Base-by-base conservation (phyloP, 768 basidiomycete species). In the Hericium alpestre region DNA sequence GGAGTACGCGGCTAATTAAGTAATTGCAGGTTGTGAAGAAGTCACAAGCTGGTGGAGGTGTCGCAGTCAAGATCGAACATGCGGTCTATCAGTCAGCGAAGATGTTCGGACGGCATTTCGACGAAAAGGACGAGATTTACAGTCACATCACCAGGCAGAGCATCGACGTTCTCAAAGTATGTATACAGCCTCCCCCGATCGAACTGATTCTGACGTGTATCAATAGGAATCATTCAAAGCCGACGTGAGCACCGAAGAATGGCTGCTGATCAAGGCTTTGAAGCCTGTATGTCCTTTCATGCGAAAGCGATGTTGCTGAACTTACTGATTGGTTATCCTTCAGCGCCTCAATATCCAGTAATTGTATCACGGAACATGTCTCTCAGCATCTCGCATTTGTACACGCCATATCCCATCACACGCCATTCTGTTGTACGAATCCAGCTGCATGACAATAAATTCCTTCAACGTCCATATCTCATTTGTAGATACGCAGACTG, bases 1-100 rank as follows among this genome's bases (percentile, higher is more conserved):
- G 15, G 25, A 22, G 11, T 27, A 12, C 6, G 38, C 15, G 46
- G 37, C 63, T 50, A 27, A 50, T 49, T 59, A 11, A n/a, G 2
- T 22, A 32, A 48, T 27, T 55, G 18, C 64, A 92, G 90, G 76
- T 91, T 25, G 81, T 98, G 64, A 98, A 96, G 76, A 94, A 91
- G 72, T 77, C 84, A 2, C 93, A 97, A 70, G 84, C 90, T n/a
- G 95, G 93, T 65, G 94, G 80, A 51, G 95, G 96, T 66, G 94
- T 97, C 13, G 95, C 96, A 0, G 90, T 98, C 64, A 99, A 98
- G 79, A 97, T 98, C 59, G 96, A 98, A 70, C 90, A 95, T 69
- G 94, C 93, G 3, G 87, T 94, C 11, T 93, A 98, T 70, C 89
- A 97, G 72, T 87, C 89, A 23, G 84, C 93, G 27, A 95, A 93